Base-by-base conservation (phyloP, 2,329 filamentous ascomycete species). In the Alternaria viburni region DNA sequence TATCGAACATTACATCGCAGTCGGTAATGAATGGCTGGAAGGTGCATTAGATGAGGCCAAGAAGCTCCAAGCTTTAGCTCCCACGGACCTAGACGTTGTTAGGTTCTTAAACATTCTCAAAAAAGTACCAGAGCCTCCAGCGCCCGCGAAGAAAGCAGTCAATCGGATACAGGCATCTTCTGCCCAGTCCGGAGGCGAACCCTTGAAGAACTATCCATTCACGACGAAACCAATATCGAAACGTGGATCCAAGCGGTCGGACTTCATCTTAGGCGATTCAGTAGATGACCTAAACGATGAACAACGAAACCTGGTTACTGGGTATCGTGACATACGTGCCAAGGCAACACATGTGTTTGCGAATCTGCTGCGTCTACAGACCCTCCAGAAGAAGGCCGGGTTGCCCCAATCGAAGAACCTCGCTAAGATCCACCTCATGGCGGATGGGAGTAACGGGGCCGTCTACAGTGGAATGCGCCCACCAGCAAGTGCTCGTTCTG, bases 1-100 rank as follows among this genome's bases (percentile, higher is more conserved):
- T 4, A 62, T 73, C 4, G 74, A 78, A 55, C 77, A 78, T 28
- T 78, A 77, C 60, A 72, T 78, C 11, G 66, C 72, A 4, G 62
- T 74, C 9, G 74, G 75, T 23, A 45, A 59, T 25, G 23, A 43
- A 21, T 78, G 76, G 76, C 64, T 77, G 9, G 74, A 78, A n/a
- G 75, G 75, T 26, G 77, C 76, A 9, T 64, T 64, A 9, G 75
- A 79, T 17, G 69, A 73, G 28, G 67, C 71, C 13, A 72, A 70
- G 19, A 72, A 74, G 28, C 66, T 79, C 50, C 72, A 69, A 59
- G 64, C 26, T 15, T 44, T 71, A 13, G 61, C 59, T 30, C 75
- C 75, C 10, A 43, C 43, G 13, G 74, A 78, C 58, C 2, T 52
- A 5, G 76, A 79, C 17, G 71, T 78, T n/a, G 43, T 36, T 9